Base-by-base conservation (phyloP, 805 yeast genomes). In the Jamesozyma piceae region DNA sequence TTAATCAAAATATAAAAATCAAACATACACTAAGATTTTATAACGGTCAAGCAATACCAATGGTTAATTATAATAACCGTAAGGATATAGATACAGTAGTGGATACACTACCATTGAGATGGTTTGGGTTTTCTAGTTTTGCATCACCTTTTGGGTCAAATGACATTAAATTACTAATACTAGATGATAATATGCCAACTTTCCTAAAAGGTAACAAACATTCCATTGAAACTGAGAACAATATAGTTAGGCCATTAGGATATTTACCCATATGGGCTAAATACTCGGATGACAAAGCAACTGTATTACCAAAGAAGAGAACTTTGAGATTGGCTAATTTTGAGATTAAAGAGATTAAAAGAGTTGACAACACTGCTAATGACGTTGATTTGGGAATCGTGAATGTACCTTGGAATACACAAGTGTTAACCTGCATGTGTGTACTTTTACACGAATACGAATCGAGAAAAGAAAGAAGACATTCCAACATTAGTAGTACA, bases 111-210 rank as follows among this genome's bases (percentile, higher is more conserved):
- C 61, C 61, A 40, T 43, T 66, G 18, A 55, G 69, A 46, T 67
- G 72, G 72, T 50, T 57, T 17, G 72, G 72, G 1, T 61, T 67
- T 4, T 60, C 70, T 1, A 60, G 64, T 4, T 52, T 63, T 39
- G 54, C 65, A 2, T 57, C 68, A 0, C 57, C 60, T 1, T 58
- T 59, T 39, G 67, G 68, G 1, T 54, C 68, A 3, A 58, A 59
- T 9, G 55, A 51, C 37, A 57, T 67, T 43, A 63, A 64, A 35
- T 48, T 67, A 6, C 37, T 64, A 19, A 55, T 64, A 0, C 42
- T 67, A 5, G 64, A 60, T 40, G 66, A 66, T 38, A 51, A 53
- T 8, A 53, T 55, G 41, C 63, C 69, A 2, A 59, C 65, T 2
- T 49, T 58, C 10, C 42, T 57, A 41, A 63, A 62, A 10, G 46